These are phyloP conservation scores for Podaxis rugospora DNA, from an alignment of 768 basidiomycete genomes.

Conservation along the genomic window DNA sequence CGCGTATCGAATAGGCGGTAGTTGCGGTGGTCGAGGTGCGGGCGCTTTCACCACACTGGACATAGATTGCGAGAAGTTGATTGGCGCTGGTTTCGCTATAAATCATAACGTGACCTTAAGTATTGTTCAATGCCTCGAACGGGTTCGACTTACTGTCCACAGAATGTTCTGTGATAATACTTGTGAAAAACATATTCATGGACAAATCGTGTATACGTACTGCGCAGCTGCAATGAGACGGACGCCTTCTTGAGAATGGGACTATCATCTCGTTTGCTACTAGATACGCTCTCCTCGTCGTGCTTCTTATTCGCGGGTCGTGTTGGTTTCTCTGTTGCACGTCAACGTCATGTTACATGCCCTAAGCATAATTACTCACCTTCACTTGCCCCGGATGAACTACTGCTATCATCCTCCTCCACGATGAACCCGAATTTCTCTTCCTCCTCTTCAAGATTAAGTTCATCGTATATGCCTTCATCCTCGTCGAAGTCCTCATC, in stretches of 20 bases:
- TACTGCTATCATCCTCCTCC: conserved; percentile 77
- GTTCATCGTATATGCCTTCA: conserved; percentile 95
- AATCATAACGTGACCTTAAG: conserved; percentile 13
- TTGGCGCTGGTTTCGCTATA: conserved; percentile 69
- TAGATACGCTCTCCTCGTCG: conserved; percentile 73
- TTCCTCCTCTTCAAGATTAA: conserved; percentile 95
- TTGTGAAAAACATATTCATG: conserved; percentile 14
- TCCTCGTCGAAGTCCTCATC: conserved; percentile 98
- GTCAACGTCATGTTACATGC: background rate
- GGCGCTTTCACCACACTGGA: conserved; percentile 69
- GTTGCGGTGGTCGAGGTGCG: conserved; percentile 46
- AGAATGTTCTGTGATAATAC: conserved; percentile 52
- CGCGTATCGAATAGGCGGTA: conserved; percentile 86
- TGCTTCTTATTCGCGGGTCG: conserved; percentile 70
- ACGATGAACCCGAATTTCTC: conserved; percentile 82
- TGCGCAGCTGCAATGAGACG: conserved; percentile 59
- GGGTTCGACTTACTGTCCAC: conserved; percentile 50
- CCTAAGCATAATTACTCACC: conserved; percentile 33
- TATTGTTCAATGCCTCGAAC: conserved; percentile 9
- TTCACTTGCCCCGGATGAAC: conserved; percentile 72
- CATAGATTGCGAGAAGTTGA: conserved; percentile 79
- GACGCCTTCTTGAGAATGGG: conserved; percentile 77
- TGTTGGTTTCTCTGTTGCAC: conserved; percentile 50
- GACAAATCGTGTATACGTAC: conserved; percentile 39
- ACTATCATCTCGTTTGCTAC: conserved; percentile 73